Evolutionary conservation across 208 protist species (phyloP).

Genomic region (Wallacemonas sp.): DNA sequence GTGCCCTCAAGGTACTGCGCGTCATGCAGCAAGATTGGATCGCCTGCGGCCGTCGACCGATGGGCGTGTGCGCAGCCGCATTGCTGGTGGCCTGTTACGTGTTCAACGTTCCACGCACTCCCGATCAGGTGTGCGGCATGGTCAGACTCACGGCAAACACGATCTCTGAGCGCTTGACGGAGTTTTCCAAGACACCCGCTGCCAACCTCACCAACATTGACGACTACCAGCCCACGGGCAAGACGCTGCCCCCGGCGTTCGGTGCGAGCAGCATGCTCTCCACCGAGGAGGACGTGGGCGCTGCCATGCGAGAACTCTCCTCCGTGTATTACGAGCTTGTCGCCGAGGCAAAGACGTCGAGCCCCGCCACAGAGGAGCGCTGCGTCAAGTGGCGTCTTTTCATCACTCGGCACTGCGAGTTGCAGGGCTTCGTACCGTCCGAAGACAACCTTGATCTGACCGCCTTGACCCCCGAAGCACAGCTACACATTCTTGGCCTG

Average conservation of each 20-base stretch:
- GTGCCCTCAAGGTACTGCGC: conserved; percentile 83
- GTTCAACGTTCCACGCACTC: conserved; percentile 71
- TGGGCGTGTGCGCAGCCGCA: conserved; percentile 88
- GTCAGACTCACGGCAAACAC: conserved; percentile 82
- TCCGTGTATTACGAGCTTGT: conserved; percentile 86
- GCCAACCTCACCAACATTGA: conserved; percentile 74
- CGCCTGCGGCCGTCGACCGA: conserved; percentile 78
- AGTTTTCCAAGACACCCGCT: conserved; percentile 82
- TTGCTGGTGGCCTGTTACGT: conserved; percentile 88
- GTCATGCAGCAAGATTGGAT: conserved; percentile 93
- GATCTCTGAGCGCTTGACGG: conserved; percentile 71
- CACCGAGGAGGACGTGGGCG: conserved; percentile 67
- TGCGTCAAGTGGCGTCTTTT: conserved; percentile 81
- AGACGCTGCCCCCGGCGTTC: conserved; percentile 78
- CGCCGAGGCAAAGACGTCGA: conserved; percentile 74
- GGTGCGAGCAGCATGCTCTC: conserved; percentile 35
- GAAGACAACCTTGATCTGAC: conserved; percentile 65
- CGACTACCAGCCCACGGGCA: conserved; percentile 55
- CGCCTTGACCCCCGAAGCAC: conserved; percentile 53
- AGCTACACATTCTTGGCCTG: conserved; percentile 83
- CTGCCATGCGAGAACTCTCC: conserved; percentile 72
- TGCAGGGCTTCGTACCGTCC: conserved; percentile 49
- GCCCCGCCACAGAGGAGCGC: conserved; percentile 66
- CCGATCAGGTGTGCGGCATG: conserved; percentile 87
- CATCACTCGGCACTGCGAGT: conserved; percentile 66